Percentiles rank a stretch among this genome's conserved stretches.
These are phyloP conservation scores for Hypomontagnella monticulosa DNA, from an alignment of 495 filamentous ascomycete species.

Conservation along the genomic window DNA sequence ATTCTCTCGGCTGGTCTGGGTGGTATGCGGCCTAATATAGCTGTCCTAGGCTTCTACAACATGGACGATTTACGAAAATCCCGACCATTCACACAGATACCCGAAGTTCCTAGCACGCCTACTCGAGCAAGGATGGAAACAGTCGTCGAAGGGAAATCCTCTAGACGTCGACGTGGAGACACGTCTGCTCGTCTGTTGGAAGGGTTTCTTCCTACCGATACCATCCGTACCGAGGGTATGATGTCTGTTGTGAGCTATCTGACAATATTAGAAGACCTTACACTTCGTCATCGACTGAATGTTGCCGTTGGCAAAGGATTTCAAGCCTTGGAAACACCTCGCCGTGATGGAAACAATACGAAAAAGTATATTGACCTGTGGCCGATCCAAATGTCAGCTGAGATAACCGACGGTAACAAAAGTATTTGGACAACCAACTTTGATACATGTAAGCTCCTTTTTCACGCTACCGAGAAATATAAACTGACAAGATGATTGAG, in stretches of 20 bases:
- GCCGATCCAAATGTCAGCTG: constrained; percentile 87
- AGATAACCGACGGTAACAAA: constrained; percentile 70
- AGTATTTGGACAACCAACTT: constrained; percentile 89
- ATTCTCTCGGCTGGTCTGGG: constrained; percentile 83
- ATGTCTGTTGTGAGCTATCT: constrained; percentile 77
- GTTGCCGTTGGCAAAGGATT: constrained; percentile 89
- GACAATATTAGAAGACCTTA: constrained; percentile 83
- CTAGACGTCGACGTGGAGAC: constrained; percentile 52
- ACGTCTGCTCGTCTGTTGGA: constrained; percentile 57
- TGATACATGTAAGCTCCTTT: constrained; percentile 71
- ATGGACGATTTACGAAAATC: constrained; percentile 74
- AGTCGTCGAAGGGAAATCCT: constrained; percentile 30
- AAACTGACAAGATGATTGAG: constrained; percentile 34
- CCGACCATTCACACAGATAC: constrained; percentile 48
- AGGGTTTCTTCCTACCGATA: constrained; percentile 67
- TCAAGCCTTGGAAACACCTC: constrained; percentile 75
- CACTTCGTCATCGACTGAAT: constrained; percentile 82
- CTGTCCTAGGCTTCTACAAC: constrained; percentile 77
- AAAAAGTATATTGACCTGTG: constrained; percentile 90
- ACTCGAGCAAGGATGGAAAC: constrained; percentile 28
- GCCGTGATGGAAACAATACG: constrained; percentile 59
- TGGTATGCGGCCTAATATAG: constrained; percentile 93
- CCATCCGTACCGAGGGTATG: constrained; percentile 66
- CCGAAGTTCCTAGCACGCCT: constrained; percentile 43
- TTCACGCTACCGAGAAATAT: neutral